These are phyloP conservation scores for Blastobotrys illinoisensis DNA, from an alignment of 1,139 yeast genomes.

Conservation along the genomic window DNA sequence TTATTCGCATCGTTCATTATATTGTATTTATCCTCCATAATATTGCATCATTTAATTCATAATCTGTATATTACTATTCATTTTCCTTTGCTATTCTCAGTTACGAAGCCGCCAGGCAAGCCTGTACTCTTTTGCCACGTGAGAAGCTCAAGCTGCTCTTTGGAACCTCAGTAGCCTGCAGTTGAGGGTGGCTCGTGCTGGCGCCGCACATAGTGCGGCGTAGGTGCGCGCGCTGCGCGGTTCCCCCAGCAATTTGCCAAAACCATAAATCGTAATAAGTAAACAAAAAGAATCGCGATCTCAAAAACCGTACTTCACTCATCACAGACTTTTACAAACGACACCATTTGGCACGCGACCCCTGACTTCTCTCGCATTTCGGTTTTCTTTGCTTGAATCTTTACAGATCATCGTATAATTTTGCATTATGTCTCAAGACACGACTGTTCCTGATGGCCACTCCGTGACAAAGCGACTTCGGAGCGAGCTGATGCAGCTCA, in stretches of 20 bases:
- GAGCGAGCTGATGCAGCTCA: conserved; percentile 46
- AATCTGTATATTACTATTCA: background rate
- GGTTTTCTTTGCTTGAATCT: background rate
- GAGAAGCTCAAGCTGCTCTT: too few species aligned
- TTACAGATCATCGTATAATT: background rate
- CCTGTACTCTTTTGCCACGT: too few species aligned
- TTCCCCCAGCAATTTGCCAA: background rate
- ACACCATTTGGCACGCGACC: background rate
- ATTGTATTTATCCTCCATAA: background rate
- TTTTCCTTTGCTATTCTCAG: too few species aligned
- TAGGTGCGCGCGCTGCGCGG: background rate
- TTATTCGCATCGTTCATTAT: background rate
- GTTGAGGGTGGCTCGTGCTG: too few species aligned
- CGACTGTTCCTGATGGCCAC: conserved; percentile 33
- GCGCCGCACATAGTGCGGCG: conserved; percentile 1
- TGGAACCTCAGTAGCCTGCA: too few species aligned
- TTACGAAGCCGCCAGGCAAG: too few species aligned
- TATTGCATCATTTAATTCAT: conserved; percentile 1
- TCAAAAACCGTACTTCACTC: background rate
- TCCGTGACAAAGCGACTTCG: conserved; percentile 45
- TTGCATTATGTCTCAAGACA: conserved; percentile 2
- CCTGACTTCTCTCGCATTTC: background rate
- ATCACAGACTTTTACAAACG: background rate
- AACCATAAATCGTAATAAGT: background rate
- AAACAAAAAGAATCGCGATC: background rate